phyloP scores from a whole-genome alignment of 139 green algal species.

The Tetraselmis striata region DNA sequence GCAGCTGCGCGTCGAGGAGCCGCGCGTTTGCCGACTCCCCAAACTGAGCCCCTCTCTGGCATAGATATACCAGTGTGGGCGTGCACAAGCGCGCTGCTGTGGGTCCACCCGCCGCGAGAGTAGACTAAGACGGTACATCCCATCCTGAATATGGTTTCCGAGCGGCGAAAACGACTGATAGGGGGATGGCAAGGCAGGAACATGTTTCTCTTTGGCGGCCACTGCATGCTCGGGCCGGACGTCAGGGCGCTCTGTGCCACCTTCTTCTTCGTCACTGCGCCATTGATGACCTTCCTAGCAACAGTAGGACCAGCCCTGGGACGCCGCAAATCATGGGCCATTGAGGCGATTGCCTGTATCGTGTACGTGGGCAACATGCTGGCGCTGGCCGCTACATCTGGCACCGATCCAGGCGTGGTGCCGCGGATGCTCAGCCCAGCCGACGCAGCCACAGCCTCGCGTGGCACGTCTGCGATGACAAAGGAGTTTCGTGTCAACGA shows the following conservation, averaged over 20 bases:
- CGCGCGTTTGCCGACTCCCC: no score
- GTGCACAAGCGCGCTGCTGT: no score
- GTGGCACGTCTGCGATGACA: background rate
- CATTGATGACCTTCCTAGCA: background rate
- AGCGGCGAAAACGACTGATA: background rate
- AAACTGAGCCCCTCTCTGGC: no score
- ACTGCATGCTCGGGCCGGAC: background rate
- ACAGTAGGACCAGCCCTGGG: background rate
- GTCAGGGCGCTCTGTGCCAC: background rate
- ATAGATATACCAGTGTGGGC: no score
- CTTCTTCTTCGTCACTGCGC: background rate
- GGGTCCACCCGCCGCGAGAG: no score
- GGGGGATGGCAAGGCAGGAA: background rate
- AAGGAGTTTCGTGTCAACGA: background rate
- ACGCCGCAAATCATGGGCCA: background rate
- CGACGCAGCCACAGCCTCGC: background rate
- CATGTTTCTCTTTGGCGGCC: background rate
- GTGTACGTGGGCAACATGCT: background rate
- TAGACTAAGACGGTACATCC: no score
- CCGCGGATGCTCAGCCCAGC: background rate
- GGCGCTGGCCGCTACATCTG: background rate
- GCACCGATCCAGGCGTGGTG: background rate
- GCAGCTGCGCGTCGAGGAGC: no score
- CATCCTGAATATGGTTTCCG: background rate
- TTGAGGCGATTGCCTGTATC: background rate